Evolutionary conservation across 805 yeast genomes (phyloP).

Genomic region (Saccharomyces mikatae): DNA sequence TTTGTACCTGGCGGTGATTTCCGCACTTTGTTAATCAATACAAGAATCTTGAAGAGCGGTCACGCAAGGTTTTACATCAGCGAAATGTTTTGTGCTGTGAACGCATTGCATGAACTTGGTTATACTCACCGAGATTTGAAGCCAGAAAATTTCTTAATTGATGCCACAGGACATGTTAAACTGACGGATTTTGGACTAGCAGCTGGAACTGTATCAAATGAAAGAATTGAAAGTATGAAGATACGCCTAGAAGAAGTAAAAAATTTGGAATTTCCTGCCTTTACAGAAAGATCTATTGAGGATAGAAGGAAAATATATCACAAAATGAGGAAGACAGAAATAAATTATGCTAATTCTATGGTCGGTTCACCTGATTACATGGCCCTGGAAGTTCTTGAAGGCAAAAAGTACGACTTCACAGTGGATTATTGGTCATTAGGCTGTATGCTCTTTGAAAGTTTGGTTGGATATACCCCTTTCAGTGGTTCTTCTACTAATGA

Average conservation of each 20-base stretch:
- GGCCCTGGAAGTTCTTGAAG: constrained; percentile 96
- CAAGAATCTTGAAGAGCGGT: constrained; percentile 86
- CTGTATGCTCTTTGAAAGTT: constrained; percentile 91
- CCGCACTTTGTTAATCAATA: constrained; percentile 86
- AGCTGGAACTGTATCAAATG: constrained; percentile 89
- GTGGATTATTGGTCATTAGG: constrained; percentile 99
- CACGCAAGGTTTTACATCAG: constrained; percentile 92
- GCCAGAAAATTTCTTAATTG: constrained; percentile 89
- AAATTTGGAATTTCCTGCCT: constrained; percentile 57
- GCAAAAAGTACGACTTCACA: constrained; percentile 89
- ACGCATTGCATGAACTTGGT: constrained; percentile 88
- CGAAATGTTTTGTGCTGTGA: constrained; percentile 94
- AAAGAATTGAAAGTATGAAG: constrained; percentile 89
- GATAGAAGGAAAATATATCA: constrained; percentile 86
- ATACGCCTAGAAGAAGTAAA: constrained; percentile 60
- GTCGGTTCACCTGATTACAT: constrained; percentile 98
- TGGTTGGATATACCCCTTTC: constrained; percentile 96
- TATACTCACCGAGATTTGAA: constrained; percentile 95
- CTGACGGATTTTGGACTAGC: constrained; percentile 96
- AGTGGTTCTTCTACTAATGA: constrained; percentile 91
- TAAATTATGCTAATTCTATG: constrained; percentile 85
- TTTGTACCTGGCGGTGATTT: constrained; percentile 99
- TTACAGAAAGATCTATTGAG: constrained; percentile 61
- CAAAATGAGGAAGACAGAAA: constrained; percentile 60
- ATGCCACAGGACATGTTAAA: constrained; percentile 84